Percentiles rank a stretch among this genome's conserved stretches.
Conservation (phyloP, 345 rosid genomes). For the Linum tenue region DNA sequence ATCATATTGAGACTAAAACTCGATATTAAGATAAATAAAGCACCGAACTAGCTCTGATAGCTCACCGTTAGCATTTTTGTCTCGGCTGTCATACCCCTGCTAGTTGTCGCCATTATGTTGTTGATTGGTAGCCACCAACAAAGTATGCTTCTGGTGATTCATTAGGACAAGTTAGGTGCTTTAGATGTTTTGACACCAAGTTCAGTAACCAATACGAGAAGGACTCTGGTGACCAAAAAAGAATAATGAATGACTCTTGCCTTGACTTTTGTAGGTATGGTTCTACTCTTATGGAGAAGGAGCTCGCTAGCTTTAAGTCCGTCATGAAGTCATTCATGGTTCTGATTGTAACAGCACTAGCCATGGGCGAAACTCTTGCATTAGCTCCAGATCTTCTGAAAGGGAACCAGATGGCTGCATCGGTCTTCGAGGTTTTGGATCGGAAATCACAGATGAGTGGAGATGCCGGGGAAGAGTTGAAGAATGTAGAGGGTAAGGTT, state of each 20-base stretch:
- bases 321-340: slow-evolving; percentile 96
- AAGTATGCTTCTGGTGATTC: no score
- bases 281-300: slow-evolving; percentile 82
- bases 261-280: slow-evolving; percentile 55
- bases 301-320: slow-evolving; percentile 60
- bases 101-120: no score
- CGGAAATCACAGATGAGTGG: slow-evolving; percentile 56
- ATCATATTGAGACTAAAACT: no score
- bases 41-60: no score
- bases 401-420: slow-evolving; percentile 95
- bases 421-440: slow-evolving; percentile 75
- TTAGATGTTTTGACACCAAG: no score
- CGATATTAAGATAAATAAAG: no score
- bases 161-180: no score
- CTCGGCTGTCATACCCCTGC: no score
- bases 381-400: slow-evolving; percentile 79
- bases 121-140: no score
- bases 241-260: not conserved
- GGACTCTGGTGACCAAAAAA: no score
- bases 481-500: slow-evolving; percentile 57
- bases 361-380: slow-evolving; percentile 94
- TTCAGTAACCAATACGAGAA: no score
- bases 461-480: slow-evolving; percentile 58
- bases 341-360: slow-evolving; percentile 85
- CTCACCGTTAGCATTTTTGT: no score